phyloP scores from a whole-genome alignment of 176 grass and related monocot genomes.

The Zizania latifolia region DNA sequence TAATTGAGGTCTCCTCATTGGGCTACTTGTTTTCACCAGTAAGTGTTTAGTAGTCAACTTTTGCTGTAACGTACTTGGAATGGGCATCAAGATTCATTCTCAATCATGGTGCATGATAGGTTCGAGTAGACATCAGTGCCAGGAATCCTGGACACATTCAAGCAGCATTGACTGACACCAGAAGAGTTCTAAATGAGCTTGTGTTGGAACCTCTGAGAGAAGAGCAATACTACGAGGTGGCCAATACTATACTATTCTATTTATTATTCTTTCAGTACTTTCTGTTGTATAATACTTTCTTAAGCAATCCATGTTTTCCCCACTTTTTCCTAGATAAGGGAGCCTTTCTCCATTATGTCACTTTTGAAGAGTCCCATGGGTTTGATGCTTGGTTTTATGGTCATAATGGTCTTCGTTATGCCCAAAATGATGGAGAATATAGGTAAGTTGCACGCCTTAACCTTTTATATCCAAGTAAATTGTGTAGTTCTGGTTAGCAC shows the following conservation, averaged over 20 bases:
- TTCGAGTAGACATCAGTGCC: conserved; percentile 93
- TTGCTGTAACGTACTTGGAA: not conserved
- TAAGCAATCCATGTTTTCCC: conserved; percentile 1
- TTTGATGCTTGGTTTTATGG: conserved; percentile 87
- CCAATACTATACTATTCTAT: not conserved
- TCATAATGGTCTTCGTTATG: conserved; percentile 80
- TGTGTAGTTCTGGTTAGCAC: not conserved
- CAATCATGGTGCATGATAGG: conserved; percentile 40
- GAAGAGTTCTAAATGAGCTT: conserved; percentile 79
- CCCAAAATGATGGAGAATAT: conserved; percentile 96
- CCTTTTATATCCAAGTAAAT: not conserved
- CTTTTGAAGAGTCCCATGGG: conserved; percentile 98
- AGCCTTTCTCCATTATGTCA: conserved; percentile 83
- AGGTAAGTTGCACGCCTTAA: conserved; percentile 28
- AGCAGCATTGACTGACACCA: conserved; percentile 87
- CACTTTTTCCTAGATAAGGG: conserved; percentile 58
- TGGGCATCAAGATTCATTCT: conserved; percentile 5
- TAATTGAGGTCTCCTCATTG: conserved; percentile 80
- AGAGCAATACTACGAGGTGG: conserved; percentile 93
- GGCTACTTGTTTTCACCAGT: conserved; percentile 98
- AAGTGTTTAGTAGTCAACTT: conserved; percentile 23
- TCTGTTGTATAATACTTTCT: not conserved
- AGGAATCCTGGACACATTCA: conserved; percentile 96
- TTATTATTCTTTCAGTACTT: not conserved
- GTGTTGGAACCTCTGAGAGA: conserved; percentile 84